Conservation (phyloP, 179 eudicot species). For the Silene vulgaris region DNA sequence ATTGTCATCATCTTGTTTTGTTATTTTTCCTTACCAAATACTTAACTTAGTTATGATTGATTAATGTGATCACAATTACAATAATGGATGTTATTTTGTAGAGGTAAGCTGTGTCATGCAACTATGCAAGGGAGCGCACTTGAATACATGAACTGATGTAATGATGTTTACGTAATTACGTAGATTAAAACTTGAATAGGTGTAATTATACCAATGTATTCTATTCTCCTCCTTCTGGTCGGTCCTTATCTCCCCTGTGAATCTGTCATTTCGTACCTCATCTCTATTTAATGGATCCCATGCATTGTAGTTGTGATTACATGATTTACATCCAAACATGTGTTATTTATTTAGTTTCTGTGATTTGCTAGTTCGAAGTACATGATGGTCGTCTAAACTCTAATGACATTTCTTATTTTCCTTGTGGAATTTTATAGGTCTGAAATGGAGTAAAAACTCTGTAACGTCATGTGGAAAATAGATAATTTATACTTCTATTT, state of each 20-base stretch:
- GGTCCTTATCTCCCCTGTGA: not conserved
- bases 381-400: not conserved
- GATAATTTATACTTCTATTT: slow-evolving; percentile 25
- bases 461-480: not conserved
- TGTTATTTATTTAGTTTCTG: not conserved
- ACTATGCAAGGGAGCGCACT: not conserved
- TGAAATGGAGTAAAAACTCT: not conserved
- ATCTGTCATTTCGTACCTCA: not conserved
- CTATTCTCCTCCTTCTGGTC: not conserved
- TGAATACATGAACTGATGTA: not conserved
- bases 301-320: not conserved
- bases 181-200: not conserved
- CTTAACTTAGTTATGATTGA: not conserved
- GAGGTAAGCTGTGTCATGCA: not conserved
- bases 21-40: not conserved
- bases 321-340: not conserved
- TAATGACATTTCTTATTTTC: not conserved
- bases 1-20: not conserved
- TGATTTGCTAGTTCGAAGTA: not conserved
- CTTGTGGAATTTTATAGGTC: not conserved
- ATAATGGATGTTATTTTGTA: not conserved
- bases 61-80: not conserved
- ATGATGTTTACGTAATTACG: not conserved
- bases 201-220: not conserved
- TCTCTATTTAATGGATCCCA: not conserved